Conservation (phyloP, 116 monocot species). For the Thalassia testudinum region DNA sequence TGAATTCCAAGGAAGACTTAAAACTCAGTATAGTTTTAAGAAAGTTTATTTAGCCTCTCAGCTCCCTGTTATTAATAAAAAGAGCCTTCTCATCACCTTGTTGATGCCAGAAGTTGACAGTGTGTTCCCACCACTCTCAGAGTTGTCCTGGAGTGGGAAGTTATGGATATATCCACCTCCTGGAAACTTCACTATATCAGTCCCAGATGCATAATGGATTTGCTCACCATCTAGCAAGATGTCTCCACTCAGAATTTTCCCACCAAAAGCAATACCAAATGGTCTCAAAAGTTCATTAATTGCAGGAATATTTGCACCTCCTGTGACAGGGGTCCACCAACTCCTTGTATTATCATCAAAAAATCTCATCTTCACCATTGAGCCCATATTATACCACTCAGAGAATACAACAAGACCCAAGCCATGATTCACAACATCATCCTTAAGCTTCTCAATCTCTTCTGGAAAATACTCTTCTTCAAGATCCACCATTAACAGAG, state of each 20-base stretch:
- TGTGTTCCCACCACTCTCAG: constrained; percentile 52
- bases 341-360: constrained; percentile 99
- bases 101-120: constrained; percentile 29
- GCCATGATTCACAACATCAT: constrained; percentile 69
- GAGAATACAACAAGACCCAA: constrained; percentile 79
- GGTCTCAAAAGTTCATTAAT: constrained; percentile 86
- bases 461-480: constrained; percentile 94
- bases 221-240: constrained; percentile 87
- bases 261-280: constrained; percentile 90
- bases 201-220: constrained; percentile 94
- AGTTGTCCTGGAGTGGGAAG: constrained; percentile 84
- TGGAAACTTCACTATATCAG: constrained; percentile 91
- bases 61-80: not conserved
- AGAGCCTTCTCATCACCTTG: constrained; percentile 31
- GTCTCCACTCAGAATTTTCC: constrained; percentile 83
- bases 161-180: constrained; percentile 80
- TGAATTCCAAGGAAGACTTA: too few species aligned
- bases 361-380: constrained; percentile 98
- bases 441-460: constrained; percentile 83
- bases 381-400: constrained; percentile 94
- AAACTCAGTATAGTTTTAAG: too few species aligned
- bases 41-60: too few species aligned
- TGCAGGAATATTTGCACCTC: constrained; percentile 96
- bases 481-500: constrained; percentile 91
- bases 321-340: constrained; percentile 99